Conservation (phyloP, 1,139 yeast species). For the Zygoascus sp. region DNA sequence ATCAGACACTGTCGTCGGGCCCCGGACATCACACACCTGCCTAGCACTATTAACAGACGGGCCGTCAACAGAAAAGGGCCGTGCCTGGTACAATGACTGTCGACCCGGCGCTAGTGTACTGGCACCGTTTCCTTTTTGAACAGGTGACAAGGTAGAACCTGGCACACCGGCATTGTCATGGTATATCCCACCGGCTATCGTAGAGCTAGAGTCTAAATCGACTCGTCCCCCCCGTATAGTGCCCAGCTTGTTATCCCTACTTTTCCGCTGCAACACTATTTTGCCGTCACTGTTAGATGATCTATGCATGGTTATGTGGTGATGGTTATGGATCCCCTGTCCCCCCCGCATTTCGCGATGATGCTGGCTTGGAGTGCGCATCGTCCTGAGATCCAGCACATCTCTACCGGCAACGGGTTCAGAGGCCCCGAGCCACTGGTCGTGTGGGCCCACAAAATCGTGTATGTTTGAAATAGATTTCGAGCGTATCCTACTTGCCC, state of each 20-base stretch:
- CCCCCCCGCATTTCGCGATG: not conserved
- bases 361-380: not conserved
- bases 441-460: not conserved
- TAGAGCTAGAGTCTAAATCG: too few relatives aligned
- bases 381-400: not conserved
- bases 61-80: too few relatives aligned
- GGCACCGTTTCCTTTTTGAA: not conserved
- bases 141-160: too few relatives aligned
- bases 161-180: too few relatives aligned
- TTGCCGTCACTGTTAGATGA: not conserved
- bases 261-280: not conserved
- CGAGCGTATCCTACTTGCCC: not conserved
- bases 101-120: too few relatives aligned
- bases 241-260: not conserved
- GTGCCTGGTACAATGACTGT: too few relatives aligned
- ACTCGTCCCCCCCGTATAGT: not conserved
- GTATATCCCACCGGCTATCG: too few relatives aligned
- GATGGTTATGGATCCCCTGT: not conserved
- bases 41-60: not conserved
- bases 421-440: not conserved
- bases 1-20: not conserved
- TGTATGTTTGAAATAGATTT: not conserved
- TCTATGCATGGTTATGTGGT: not conserved
- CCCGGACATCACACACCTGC: not conserved
- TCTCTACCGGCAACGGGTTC: not conserved